These are phyloP conservation scores for Fraxinus platypoda DNA, from an alignment of 305 asterid species.

Conservation along the genomic window DNA sequence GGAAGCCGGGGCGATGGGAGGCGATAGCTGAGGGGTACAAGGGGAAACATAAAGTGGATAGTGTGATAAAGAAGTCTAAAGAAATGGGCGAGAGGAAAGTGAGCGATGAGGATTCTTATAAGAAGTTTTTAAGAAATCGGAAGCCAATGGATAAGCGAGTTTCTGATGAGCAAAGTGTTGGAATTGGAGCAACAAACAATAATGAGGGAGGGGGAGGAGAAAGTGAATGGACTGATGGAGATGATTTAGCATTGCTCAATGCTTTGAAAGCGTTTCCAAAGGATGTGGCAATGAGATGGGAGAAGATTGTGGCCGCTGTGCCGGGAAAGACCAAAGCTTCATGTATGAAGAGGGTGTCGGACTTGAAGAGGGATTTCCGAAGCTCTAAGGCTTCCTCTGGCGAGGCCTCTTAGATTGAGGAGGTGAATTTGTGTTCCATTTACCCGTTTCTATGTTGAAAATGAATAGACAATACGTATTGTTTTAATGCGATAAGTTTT, in stretches of 20 bases:
- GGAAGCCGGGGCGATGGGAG: conserved; percentile 98
- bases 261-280: conserved; percentile 83
- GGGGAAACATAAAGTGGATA: conserved; percentile 65
- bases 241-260: conserved; percentile 86
- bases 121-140: conserved; percentile 66
- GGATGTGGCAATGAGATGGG: conserved; percentile 90
- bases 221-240: conserved; percentile 70
- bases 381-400: conserved; percentile 59
- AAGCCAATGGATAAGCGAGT: conserved; percentile 52
- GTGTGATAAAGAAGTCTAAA: conserved; percentile 61
- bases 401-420: conserved; percentile 37
- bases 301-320: conserved; percentile 80
- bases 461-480: conserved; percentile 2
- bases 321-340: conserved; percentile 76
- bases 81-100: conserved; percentile 61
- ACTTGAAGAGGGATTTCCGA: conserved; percentile 80
- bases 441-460: conserved; percentile 1
- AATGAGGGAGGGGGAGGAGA: conserved; percentile 37
- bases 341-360: conserved; percentile 69
- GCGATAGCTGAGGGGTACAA: conserved; percentile 74
- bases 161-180: conserved; percentile 29
- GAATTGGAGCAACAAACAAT: conserved; percentile 14
- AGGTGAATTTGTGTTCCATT: not conserved
- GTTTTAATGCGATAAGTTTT: conserved; percentile 1
- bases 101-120: conserved; percentile 65